Base-by-base conservation (phyloP, 2,329 filamentous ascomycete genomes). In the Torrubiellomyces zombiae region DNA sequence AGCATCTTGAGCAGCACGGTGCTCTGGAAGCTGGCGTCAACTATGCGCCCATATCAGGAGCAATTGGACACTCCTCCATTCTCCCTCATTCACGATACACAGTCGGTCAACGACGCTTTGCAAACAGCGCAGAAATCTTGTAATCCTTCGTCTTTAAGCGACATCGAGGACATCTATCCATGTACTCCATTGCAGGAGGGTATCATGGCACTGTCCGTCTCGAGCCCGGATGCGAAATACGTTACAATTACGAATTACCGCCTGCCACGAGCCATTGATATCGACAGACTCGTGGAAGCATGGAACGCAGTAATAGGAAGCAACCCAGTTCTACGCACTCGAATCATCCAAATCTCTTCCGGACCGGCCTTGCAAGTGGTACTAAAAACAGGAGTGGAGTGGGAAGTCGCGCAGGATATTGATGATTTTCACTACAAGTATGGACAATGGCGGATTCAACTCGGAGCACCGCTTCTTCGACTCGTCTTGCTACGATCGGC, bases 111-210 rank as follows among this genome's bases (percentile, higher is more conserved):
- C 11, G 6, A 21, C 20, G n/a, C 14, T 7, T 13, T 21, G 6
- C 10, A 21, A 13, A 11, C 7, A 6, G 20, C n/a, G 7, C 20
- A 13, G 10, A 11, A 21, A 13, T 13, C n/a, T 7, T 21, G 20
- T 12, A 13, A 13, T 7, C 6, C 14, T 7, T 7, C 7, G 11
- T 7, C 7, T 21, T 10, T 11, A 7, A 6, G 6, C n/a, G 11
- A 17, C 5, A n/a, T 22, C 11, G 14, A 27, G 19, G 19, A 27
- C 23, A 16, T 23, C 7, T 27, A 22, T 18, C 25, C 25, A 9
- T 27, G 25, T 13, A 27, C 25, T 5, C 20, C 15, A 11, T 12
- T 26, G 6, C 25, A 27, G 23, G 25, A 27, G 14, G 25, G n/a
- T 9, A 15, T 23, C 10, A 22, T 23, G 25, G 19, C 20, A 9